Evolutionary conservation across 768 basidiomycete genomes (phyloP).

Genomic region (Mycena venus): DNA sequence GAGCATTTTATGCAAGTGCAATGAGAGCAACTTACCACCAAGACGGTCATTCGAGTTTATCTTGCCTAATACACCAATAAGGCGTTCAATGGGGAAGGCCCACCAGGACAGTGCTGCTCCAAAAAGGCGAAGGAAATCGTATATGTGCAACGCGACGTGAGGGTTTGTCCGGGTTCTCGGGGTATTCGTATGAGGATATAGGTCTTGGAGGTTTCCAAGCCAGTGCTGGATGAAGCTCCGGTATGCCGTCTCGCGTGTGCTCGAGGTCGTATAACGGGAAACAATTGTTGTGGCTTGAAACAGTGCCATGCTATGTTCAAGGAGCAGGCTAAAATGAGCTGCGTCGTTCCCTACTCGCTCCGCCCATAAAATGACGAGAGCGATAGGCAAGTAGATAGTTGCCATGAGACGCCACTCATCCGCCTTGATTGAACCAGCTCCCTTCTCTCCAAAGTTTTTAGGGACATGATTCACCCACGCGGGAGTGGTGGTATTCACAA

Average conservation of each 20-base stretch:
- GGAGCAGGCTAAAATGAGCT: conserved; percentile 17
- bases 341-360: conserved; percentile 17
- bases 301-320: conserved; percentile 45
- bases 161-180: neutral
- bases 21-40: neutral
- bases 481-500: conserved; percentile 36
- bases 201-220: conserved; percentile 19
- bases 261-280: conserved; percentile 28
- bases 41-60: neutral
- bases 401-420: conserved; percentile 49
- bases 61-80: neutral
- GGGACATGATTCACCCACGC: conserved; percentile 44
- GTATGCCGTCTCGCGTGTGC: conserved; percentile 25
- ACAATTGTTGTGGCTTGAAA: no score
- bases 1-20: neutral
- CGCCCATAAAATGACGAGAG: no score
- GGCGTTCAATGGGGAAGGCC: neutral
- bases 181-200: neutral
- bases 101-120: no score
- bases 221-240: conserved; percentile 35
- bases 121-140: no score
- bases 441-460: conserved; percentile 40
- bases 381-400: conserved; percentile 41
- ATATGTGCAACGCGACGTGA: no score
- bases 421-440: conserved; percentile 51